phyloP scores from a whole-genome alignment of 495 filamentous ascomycete genomes.

The Neurospora sp. region DNA sequence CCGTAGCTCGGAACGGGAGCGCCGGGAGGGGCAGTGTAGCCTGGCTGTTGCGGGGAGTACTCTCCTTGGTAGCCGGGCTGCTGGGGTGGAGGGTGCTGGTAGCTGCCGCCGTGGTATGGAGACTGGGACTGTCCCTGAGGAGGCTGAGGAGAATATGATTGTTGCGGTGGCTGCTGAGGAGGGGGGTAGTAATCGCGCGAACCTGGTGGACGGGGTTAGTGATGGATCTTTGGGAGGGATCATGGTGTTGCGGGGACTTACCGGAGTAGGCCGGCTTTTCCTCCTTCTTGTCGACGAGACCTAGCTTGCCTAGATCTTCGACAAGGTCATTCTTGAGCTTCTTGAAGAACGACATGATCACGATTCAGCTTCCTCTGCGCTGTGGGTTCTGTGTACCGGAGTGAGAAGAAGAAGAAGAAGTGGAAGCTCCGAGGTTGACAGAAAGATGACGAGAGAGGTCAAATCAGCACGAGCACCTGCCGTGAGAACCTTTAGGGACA shows the following conservation, averaged over 20 bases:
- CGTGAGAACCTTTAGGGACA: not conserved
- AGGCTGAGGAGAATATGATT: conserved; percentile 9
- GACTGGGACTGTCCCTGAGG: conserved; percentile 12
- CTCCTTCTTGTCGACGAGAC: conserved; percentile 14
- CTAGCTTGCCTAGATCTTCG: conserved; percentile 10
- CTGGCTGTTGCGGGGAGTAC: not conserved
- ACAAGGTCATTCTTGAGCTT: conserved; percentile 15
- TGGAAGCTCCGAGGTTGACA: not conserved
- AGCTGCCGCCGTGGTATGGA: conserved; percentile 21
- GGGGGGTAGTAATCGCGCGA: conserved; percentile 1
- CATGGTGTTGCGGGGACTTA: not conserved
- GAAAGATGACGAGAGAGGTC: not conserved
- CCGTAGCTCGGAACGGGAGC: not conserved
- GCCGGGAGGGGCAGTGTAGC: conserved; percentile 11
- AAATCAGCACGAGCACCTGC: not conserved
- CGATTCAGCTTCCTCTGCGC: not conserved
- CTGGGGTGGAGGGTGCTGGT: conserved; percentile 9
- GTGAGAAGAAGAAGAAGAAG: not conserved
- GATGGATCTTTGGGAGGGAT: not conserved
- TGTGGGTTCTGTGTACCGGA: not conserved
- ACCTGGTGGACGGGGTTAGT: not conserved
- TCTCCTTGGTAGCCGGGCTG: conserved; percentile 1
- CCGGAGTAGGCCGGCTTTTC: conserved; percentile 5
- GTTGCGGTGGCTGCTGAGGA: conserved; percentile 5
- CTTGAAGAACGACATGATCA: conserved; percentile 23